A percentile compares a stretch with the other conserved stretches of the same genome.
Evolutionary conservation across 176 grass and related monocot species (phyloP).

Genomic region (Oryza glaberrima): DNA sequence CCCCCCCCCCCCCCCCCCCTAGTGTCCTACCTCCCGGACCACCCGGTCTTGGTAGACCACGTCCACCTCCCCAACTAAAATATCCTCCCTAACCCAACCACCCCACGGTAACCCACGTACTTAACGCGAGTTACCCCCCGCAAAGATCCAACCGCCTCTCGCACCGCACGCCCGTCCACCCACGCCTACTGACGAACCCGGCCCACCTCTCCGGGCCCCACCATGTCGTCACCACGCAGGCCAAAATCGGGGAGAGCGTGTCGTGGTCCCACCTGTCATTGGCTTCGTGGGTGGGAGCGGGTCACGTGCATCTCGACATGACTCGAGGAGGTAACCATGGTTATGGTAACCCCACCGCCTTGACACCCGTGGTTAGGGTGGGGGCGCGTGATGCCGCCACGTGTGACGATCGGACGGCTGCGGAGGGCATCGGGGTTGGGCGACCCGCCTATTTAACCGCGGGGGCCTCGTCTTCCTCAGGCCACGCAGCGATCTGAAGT

Average conservation of each 20-base stretch:
- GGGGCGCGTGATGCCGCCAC: background rate
- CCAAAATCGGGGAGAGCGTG: background rate
- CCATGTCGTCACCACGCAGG: background rate
- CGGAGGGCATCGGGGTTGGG: background rate
- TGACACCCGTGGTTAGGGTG: background rate
- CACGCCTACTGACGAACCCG: accelerated
- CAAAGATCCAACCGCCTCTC: background rate
- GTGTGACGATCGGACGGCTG: slow-evolving; percentile 36
- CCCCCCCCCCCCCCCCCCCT: no score
- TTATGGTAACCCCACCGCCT: background rate
- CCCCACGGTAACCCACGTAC: background rate
- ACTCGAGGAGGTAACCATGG: background rate
- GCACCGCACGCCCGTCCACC: accelerated
- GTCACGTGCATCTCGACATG: background rate
- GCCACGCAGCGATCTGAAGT: background rate
- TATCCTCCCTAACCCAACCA: slow-evolving; percentile 5
- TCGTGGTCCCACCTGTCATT: background rate
- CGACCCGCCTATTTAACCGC: slow-evolving; percentile 41
- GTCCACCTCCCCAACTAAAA: background rate
- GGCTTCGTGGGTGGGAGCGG: accelerated
- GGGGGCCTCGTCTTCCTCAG: background rate
- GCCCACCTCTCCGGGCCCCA: background rate
- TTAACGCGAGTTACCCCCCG: background rate
- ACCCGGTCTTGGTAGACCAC: background rate
- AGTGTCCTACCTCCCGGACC: background rate